A percentile compares a stretch with the other conserved stretches of the same genome.
These are phyloP conservation scores for Talaromyces sp. DNA, from an alignment of 2,329 filamentous ascomycete species.

Conservation along the genomic window DNA sequence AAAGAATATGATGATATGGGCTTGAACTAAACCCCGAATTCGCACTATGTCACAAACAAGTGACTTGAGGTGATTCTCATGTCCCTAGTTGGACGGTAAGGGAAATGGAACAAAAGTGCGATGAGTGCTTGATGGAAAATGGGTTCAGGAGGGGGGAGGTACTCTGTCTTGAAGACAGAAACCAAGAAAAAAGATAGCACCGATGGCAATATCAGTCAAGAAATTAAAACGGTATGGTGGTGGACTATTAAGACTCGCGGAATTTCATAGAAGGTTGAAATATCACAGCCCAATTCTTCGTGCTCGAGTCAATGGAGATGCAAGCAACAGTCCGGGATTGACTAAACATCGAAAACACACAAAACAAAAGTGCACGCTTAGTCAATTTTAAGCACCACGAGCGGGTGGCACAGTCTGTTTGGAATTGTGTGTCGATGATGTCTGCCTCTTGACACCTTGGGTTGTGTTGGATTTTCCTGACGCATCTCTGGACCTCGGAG, in stretches of 20 bases:
- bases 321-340: not conserved
- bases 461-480: conserved; percentile 13
- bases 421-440: conserved; percentile 16
- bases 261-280: not conserved
- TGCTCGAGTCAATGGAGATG: not conserved
- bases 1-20: not conserved
- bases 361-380: not conserved
- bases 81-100: not conserved
- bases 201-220: not conserved
- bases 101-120: not conserved
- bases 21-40: not conserved
- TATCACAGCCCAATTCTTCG: not conserved
- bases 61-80: not conserved
- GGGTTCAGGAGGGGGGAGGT: not conserved
- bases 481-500: conserved; percentile 25
- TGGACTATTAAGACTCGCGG: not conserved
- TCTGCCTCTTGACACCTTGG: conserved; percentile 20
- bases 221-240: not conserved
- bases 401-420: conserved; percentile 15
- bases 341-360: not conserved
- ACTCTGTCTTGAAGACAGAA: not conserved
- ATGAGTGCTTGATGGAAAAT: not conserved
- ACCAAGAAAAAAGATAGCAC: not conserved
- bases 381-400: conserved; percentile 1
- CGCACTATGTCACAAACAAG: not conserved